Conservation (phyloP, 2,329 filamentous ascomycete species). For the Aspergillus clavatus region DNA sequence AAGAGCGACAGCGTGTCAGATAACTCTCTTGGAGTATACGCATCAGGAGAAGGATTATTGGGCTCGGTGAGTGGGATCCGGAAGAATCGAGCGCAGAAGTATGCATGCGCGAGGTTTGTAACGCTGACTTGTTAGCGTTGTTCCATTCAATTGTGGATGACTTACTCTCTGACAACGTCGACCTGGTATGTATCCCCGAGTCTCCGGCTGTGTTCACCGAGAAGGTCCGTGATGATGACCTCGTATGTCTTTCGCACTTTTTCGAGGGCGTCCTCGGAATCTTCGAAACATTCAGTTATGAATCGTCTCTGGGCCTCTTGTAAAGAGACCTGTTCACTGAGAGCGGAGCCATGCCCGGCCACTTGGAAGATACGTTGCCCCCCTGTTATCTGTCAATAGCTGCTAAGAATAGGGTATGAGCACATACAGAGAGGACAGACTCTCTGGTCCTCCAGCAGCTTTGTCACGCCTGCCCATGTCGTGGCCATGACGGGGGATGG, state of each 20-base stretch:
- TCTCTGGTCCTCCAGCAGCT: constrained; percentile 1
- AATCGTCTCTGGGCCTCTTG: constrained; percentile 1
- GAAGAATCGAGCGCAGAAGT: constrained; percentile 4
- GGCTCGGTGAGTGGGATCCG: neutral
- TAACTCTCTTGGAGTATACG: constrained; percentile 1
- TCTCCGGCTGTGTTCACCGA: neutral
- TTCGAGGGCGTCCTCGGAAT: constrained; percentile 1
- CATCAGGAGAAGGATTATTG: neutral
- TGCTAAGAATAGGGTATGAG: neutral
- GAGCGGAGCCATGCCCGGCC: constrained; percentile 3
- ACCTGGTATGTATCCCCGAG: constrained; percentile 1
- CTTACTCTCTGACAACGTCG: constrained; percentile 6
- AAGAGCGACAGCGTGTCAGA: constrained; percentile 3
- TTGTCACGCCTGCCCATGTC: constrained; percentile 2
- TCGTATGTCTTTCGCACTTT: constrained; percentile 3
- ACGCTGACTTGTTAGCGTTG: neutral
- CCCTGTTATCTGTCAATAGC: neutral
- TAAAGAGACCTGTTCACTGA: constrained; percentile 1
- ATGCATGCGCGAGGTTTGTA: constrained; percentile 3
- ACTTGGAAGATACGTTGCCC: constrained; percentile 4
- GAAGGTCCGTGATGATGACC: neutral
- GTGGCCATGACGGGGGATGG: neutral
- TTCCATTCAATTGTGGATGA: neutral
- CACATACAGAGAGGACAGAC: constrained; percentile 5
- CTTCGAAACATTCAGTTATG: constrained; percentile 2